Evolutionary conservation across 805 yeast genomes (phyloP).

Genomic region (Priceomyces medius): DNA sequence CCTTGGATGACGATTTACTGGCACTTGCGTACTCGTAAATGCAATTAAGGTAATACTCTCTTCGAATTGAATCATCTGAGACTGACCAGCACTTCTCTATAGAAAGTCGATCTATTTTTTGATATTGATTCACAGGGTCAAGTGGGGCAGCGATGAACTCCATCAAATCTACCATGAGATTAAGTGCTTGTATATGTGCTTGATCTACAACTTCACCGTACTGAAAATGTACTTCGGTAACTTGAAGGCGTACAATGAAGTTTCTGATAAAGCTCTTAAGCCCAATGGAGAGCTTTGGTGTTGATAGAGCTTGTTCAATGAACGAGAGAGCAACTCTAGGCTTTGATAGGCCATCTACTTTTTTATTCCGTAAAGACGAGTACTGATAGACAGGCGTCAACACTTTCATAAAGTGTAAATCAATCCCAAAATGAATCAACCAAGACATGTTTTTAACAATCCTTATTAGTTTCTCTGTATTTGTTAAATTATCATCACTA

Average conservation of each 20-base stretch:
- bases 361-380: background rate
- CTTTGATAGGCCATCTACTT: background rate
- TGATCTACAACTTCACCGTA: conserved; percentile 31
- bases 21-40: conserved; percentile 1
- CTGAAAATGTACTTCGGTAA: conserved; percentile 16
- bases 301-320: conserved; percentile 21
- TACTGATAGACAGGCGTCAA: conserved; percentile 1
- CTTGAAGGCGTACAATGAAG: conserved; percentile 12
- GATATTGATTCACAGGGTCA: conserved; percentile 5
- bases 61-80: conserved; percentile 23
- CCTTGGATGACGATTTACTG: background rate
- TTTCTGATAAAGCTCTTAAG: conserved; percentile 12
- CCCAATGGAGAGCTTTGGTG: conserved; percentile 12
- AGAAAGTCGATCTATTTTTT: conserved; percentile 10
- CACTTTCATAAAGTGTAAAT: conserved; percentile 12
- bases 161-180: conserved; percentile 18
- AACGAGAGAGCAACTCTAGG: conserved; percentile 12
- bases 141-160: conserved; percentile 9
- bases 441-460: conserved; percentile 5
- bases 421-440: conserved; percentile 14
- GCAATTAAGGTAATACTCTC: conserved; percentile 15
- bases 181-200: conserved; percentile 22
- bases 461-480: conserved; percentile 5
- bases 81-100: conserved; percentile 33
- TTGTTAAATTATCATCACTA: background rate